phyloP scores from a whole-genome alignment of 495 filamentous ascomycete species.

The Tuber indicum region DNA sequence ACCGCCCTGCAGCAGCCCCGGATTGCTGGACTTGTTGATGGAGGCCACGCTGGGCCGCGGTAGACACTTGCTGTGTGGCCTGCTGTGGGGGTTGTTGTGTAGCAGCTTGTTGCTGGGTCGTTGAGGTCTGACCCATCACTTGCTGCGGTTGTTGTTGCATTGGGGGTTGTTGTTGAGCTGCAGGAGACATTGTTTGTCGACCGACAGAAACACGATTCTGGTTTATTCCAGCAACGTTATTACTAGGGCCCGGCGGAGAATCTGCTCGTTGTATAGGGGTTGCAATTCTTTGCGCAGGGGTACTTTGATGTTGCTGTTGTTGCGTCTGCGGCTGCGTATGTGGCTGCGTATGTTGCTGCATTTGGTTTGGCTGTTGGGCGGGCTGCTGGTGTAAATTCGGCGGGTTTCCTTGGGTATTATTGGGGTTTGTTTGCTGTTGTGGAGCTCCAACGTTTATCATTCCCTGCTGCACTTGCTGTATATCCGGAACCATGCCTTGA shows the following conservation, averaged over 20 bases:
- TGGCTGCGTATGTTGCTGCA: constrained; percentile 34
- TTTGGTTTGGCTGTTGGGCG: constrained; percentile 22
- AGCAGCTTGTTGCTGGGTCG: constrained; percentile 15
- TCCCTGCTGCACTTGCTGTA: constrained; percentile 16
- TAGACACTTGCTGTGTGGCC: constrained; percentile 1
- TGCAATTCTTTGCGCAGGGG: constrained; percentile 35
- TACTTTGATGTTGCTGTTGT: constrained; percentile 29
- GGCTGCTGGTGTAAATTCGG: constrained; percentile 30
- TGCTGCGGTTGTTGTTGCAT: constrained; percentile 44
- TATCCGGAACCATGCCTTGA: constrained; percentile 24
- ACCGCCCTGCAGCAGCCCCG: constrained; percentile 12
- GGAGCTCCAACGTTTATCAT: constrained; percentile 17
- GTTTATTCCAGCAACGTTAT: constrained; percentile 27
- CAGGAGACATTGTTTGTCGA: constrained; percentile 31
- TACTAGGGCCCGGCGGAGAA: constrained; percentile 44
- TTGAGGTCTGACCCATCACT: background rate
- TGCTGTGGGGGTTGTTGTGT: constrained; percentile 7
- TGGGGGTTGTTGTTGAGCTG: constrained; percentile 47
- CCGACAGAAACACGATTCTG: constrained; percentile 3
- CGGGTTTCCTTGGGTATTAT: constrained; percentile 30
- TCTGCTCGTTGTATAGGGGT: constrained; percentile 36
- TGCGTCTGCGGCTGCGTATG: constrained; percentile 41
- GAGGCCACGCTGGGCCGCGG: constrained; percentile 12
- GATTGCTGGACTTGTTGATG: constrained; percentile 16
- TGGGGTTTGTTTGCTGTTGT: constrained; percentile 21